Percentiles rank a stretch among this genome's conserved stretches.
Conservation (phyloP, 257 asterid genomes). For the Cynanchum wilfordii region DNA sequence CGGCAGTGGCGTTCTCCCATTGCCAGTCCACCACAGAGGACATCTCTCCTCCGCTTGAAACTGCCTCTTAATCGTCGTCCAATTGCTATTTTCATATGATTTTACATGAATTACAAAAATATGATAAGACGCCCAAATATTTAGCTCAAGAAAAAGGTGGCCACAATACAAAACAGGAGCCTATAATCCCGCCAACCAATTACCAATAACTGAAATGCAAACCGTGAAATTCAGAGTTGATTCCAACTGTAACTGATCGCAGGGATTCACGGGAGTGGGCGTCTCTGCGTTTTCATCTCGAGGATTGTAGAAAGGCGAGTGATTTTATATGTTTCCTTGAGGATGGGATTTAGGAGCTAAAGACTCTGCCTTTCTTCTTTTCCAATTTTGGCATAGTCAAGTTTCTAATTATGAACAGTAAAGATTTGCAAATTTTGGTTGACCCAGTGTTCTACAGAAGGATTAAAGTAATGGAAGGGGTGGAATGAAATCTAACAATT, state of each 20-base stretch:
- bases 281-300: not conserved
- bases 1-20: conserved; percentile 98
- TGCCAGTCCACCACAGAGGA: conserved; percentile 63
- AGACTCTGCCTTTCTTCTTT: not conserved
- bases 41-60: conserved; percentile 13
- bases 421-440: too few species aligned
- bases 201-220: not conserved
- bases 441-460: too few species aligned
- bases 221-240: not conserved
- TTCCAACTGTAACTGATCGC: not conserved
- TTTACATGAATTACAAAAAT: not conserved
- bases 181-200: not conserved
- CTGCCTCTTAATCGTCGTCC: conserved; percentile 3
- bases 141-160: conserved; percentile 7
- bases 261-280: not conserved
- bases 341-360: not conserved
- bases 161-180: conserved; percentile 3
- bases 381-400: not conserved
- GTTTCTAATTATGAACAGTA: too few species aligned
- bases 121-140: not conserved
- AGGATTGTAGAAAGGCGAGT: too few species aligned
- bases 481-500: too few species aligned
- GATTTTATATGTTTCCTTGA: not conserved
- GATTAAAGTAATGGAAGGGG: too few species aligned
- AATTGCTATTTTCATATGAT: not conserved